phyloP scores from a whole-genome alignment of 1,284 basidiomycete species.

The Xerocomus alliaceus region DNA sequence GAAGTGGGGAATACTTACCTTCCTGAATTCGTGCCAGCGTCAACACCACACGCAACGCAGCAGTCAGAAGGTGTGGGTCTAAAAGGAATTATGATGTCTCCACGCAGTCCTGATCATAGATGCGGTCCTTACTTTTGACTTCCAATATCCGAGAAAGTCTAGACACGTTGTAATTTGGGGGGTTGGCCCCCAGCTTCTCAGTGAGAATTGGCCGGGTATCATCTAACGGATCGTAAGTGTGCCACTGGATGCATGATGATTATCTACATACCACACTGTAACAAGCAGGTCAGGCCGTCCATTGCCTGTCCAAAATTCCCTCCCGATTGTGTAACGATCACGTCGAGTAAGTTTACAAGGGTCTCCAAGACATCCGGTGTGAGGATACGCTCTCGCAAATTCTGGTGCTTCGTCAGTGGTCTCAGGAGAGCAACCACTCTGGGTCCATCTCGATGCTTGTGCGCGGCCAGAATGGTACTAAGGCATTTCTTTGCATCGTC shows the following conservation, averaged over 20 bases:
- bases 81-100: background rate
- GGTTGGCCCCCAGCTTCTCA: slow-evolving; percentile 10
- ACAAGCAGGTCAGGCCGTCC: slow-evolving; percentile 30
- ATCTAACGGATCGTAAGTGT: slow-evolving; percentile 15
- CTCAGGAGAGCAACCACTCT: slow-evolving; percentile 34
- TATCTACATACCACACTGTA: slow-evolving; percentile 27
- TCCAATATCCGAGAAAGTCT: slow-evolving; percentile 27
- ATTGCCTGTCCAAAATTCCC: slow-evolving; percentile 29
- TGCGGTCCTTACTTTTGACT: slow-evolving; percentile 10
- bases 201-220: slow-evolving; percentile 11
- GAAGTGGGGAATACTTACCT: slow-evolving; percentile 2
- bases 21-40: slow-evolving; percentile 20
- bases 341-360: slow-evolving; percentile 25
- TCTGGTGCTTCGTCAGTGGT: slow-evolving; percentile 23
- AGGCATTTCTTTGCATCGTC: slow-evolving; percentile 15
- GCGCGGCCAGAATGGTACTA: slow-evolving; percentile 10
- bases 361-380: slow-evolving; percentile 21
- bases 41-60: slow-evolving; percentile 28
- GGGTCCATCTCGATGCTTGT: slow-evolving; percentile 22
- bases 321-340: background rate
- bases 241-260: background rate
- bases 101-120: background rate
- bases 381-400: slow-evolving; percentile 22
- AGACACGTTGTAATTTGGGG: background rate
- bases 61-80: slow-evolving; percentile 19